Evolutionary conservation across 2,329 filamentous ascomycete species (phyloP), one percentile per base, ranked within the genome.

Genomic region (Reticulascus tulasneorum): DNA sequence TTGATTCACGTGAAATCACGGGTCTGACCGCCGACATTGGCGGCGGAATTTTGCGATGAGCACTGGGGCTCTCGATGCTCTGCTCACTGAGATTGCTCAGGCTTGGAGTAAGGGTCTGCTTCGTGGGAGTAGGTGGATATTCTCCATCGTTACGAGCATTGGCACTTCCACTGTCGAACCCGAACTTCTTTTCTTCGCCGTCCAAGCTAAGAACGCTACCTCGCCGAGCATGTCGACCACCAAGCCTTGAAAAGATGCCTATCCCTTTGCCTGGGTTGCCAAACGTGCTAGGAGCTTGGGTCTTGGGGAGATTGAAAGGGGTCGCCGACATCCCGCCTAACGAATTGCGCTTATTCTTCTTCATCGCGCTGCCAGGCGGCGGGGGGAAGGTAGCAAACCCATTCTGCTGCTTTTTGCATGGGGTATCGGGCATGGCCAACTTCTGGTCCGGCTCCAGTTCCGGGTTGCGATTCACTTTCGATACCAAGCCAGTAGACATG

Each of bases 121-220:
- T 97, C 1, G 93, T 97, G 1, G 93, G 93, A 2, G 93, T 98
- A 1, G 91, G 90, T n/a, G 91, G 90, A n/a, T n/a, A n/a, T n/a
- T n/a, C n/a, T 38, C 91, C 69, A 32, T 95, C 89, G 24, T 66
- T 33, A 9, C 33, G 41, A 29, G 29, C 15, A 18, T 50, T 49
- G n/a, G n/a, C n/a, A n/a, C n/a, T n/a, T n/a, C n/a, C n/a, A 23
- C 44, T 45, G 39, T 50, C 83, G 67, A 31, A 77, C 76, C 47
- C 73, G 67, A 66, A 49, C 47, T 76, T 73, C 38, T 74, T 66
- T 32, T 94, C 86, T 25, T 90, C 87, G 16, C 81, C 84, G 51
- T 94, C 86, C 28, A 90, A 67, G 55, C 87, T 94, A 12, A 89
- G 68, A 44, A 94, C 80, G 60, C 90, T 96, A 32, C 75, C 77